A percentile compares a stretch with the other conserved stretches of the same genome.
Evolutionary conservation across 345 rosid genomes (phyloP).

Genomic region (Draba incana): DNA sequence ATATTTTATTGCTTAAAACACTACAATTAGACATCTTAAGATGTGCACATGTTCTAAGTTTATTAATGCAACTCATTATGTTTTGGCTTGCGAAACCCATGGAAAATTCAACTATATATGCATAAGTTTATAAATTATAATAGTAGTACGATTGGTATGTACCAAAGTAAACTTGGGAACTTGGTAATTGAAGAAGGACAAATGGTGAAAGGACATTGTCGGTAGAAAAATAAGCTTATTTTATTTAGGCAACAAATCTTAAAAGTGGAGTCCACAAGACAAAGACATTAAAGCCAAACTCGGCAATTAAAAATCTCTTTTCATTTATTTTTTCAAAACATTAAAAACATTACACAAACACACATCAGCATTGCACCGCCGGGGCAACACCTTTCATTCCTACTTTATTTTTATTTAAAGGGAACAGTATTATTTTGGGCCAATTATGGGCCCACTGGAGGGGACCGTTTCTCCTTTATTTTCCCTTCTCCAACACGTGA

Average conservation of each 20-base stretch:
- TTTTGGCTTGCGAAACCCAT: constrained; percentile 12
- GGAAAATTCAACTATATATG: neutral
- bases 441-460: constrained; percentile 29
- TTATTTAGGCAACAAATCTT: constrained; percentile 37
- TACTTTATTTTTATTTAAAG: neutral
- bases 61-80: neutral
- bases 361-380: constrained; percentile 40
- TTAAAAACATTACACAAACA: constrained; percentile 29
- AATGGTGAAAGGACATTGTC: constrained; percentile 34
- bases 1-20: too few species aligned
- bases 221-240: constrained; percentile 32
- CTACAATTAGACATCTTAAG: too few species aligned
- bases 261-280: constrained; percentile 37
- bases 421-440: constrained; percentile 25
- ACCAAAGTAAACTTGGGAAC: constrained; percentile 14
- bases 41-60: too few species aligned
- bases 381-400: constrained; percentile 15
- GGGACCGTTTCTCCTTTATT: constrained; percentile 40
- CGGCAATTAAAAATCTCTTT: constrained; percentile 11
- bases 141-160: neutral
- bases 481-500: constrained; percentile 39
- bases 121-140: neutral
- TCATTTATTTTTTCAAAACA: neutral
- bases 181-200: constrained; percentile 15
- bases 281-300: constrained; percentile 28